Evolutionary conservation across 805 yeast species (phyloP).

Genomic region (Geotrichum ghanense): DNA sequence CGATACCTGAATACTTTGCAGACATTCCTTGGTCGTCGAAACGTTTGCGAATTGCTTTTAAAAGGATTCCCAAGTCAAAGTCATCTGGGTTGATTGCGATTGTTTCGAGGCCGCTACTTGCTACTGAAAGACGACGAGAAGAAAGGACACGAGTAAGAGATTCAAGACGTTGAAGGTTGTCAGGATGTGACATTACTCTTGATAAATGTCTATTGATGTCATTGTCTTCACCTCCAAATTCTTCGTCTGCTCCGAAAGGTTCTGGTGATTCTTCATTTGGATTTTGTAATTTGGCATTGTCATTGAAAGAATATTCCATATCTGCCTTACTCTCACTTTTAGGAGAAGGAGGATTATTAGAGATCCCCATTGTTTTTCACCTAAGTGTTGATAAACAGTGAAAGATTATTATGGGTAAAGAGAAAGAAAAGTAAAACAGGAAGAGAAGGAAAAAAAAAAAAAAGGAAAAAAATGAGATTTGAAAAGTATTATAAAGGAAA

Average conservation of each 20-base stretch:
- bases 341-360: background rate
- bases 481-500: background rate
- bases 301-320: background rate
- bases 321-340: background rate
- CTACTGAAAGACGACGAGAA: constrained; percentile 29
- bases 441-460: background rate
- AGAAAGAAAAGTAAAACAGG: background rate
- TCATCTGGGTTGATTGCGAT: constrained; percentile 29
- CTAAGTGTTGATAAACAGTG: background rate
- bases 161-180: constrained; percentile 31
- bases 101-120: constrained; percentile 33
- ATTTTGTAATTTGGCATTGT: too few relatives aligned
- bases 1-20: constrained; percentile 25
- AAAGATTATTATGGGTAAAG: background rate
- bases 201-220: constrained; percentile 15
- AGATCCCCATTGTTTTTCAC: background rate
- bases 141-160: constrained; percentile 41
- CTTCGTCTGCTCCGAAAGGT: background rate
- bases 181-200: constrained; percentile 20
- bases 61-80: constrained; percentile 34
- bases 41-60: constrained; percentile 15
- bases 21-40: constrained; percentile 25
- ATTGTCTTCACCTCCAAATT: constrained; percentile 10
- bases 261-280: constrained; percentile 2
- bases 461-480: background rate